These are phyloP conservation scores for Geotrichum cucujoidarum DNA, from an alignment of 1,139 yeast species.

Conservation along the genomic window DNA sequence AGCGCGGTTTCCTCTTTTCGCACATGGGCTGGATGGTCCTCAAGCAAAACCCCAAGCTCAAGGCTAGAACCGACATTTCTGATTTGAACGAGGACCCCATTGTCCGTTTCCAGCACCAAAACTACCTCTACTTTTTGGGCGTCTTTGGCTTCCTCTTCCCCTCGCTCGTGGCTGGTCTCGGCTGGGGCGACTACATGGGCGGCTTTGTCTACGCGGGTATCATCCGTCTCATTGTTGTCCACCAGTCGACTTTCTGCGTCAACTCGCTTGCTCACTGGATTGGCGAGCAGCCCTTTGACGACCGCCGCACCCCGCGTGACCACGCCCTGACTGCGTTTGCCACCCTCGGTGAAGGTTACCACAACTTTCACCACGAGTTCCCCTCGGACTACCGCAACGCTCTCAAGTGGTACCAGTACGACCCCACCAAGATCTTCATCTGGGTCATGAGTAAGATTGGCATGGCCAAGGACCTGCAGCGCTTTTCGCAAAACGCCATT, in stretches of 20 bases:
- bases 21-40: constrained; percentile 98
- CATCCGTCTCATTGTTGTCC: constrained; percentile 74
- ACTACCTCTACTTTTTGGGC: constrained; percentile 67
- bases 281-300: constrained; percentile 97
- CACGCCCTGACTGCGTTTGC: constrained; percentile 90
- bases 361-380: constrained; percentile 98
- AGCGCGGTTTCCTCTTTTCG: constrained; percentile 90
- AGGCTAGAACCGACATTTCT: constrained; percentile 94
- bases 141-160: constrained; percentile 71
- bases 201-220: constrained; percentile 91
- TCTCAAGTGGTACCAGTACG: constrained; percentile 96
- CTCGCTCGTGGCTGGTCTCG: constrained; percentile 64
- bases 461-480: constrained; percentile 83
- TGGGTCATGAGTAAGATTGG: constrained; percentile 71
- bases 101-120: constrained; percentile 89
- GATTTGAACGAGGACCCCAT: constrained; percentile 89
- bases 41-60: constrained; percentile 86
- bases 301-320: constrained; percentile 95
- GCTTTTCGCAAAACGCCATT: constrained; percentile 90
- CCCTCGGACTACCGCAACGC: constrained; percentile 98
- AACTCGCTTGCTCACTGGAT: constrained; percentile 98
- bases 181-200: constrained; percentile 89
- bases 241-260: constrained; percentile 98
- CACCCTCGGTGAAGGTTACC: constrained; percentile 98
- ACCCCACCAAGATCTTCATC: constrained; percentile 86